phyloP scores from a whole-genome alignment of 2,329 filamentous ascomycete species.

The Sarocladiaceae sp. region DNA sequence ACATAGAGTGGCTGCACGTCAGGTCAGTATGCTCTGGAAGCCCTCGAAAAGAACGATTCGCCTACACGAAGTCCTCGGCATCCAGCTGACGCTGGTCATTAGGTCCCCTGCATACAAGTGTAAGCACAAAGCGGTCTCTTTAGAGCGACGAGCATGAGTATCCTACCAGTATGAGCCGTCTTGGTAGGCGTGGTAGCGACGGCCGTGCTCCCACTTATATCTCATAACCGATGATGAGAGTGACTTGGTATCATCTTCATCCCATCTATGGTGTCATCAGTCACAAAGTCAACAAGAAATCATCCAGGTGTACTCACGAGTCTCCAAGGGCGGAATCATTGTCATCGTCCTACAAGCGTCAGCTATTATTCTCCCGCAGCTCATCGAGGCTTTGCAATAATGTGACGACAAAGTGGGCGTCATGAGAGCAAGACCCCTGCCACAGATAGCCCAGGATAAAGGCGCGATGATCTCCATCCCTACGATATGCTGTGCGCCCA shows the following conservation, averaged over 20 bases:
- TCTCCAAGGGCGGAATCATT: conserved; percentile 5
- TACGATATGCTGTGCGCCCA: too few species aligned
- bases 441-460: too few species aligned
- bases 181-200: conserved; percentile 41
- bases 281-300: neutral
- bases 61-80: conserved; percentile 21
- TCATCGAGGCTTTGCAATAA: too few species aligned
- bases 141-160: neutral
- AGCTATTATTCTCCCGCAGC: neutral
- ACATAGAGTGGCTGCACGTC: conserved; percentile 19
- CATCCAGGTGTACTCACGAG: neutral
- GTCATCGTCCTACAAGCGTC: neutral
- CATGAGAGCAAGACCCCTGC: too few species aligned
- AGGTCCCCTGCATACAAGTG: conserved; percentile 14
- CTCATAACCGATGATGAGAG: conserved; percentile 36
- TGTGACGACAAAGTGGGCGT: too few species aligned
- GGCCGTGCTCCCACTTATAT: conserved; percentile 40
- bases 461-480: too few species aligned
- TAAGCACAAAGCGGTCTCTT: neutral
- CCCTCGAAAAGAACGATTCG: too few species aligned
- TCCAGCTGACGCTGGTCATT: conserved; percentile 22
- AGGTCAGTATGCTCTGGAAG: neutral
- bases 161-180: conserved; percentile 31
- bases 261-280: neutral
- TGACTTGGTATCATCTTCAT: conserved; percentile 17